A percentile compares a stretch with the other conserved stretches of the same genome.
phyloP scores from a whole-genome alignment of 768 basidiomycete genomes.

The Hortiboletus flavorubellus region DNA sequence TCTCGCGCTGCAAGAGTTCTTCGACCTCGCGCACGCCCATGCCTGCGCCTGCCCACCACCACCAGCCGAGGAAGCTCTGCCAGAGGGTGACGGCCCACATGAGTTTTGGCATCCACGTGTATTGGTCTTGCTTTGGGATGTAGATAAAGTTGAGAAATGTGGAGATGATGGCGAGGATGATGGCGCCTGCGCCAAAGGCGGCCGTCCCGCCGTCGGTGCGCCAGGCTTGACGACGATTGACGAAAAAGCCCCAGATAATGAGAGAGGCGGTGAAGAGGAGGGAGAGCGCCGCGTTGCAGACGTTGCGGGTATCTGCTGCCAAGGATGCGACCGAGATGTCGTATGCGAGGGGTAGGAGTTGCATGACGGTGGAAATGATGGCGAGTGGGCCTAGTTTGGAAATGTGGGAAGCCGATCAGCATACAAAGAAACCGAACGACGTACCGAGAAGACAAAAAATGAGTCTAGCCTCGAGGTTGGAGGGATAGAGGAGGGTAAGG shows the following conservation, averaged over 20 bases:
- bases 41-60: conserved; percentile 99
- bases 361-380: conserved; percentile 77
- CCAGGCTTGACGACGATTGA: conserved; percentile 93
- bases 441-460: conserved; percentile 81
- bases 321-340: conserved; percentile 41
- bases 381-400: conserved; percentile 70
- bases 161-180: conserved; percentile 76
- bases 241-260: conserved; percentile 87
- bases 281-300: conserved; percentile 95
- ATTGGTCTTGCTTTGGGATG: conserved; percentile 78
- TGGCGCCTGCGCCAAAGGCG: conserved; percentile 83
- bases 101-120: conserved; percentile 87
- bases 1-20: conserved; percentile 51
- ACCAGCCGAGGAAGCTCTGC: conserved; percentile 97
- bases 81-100: conserved; percentile 92
- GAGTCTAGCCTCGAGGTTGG: conserved; percentile 78
- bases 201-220: conserved; percentile 95
- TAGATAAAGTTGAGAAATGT: conserved; percentile 88
- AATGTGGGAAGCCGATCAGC: background rate
- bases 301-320: conserved; percentile 79
- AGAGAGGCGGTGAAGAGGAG: conserved; percentile 89
- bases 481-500: conserved; percentile 91
- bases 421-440: conserved; percentile 10
- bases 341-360: conserved; percentile 65
- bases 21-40: conserved; percentile 75